Percentiles rank a stretch among this genome's conserved stretches.
Conservation (phyloP, 768 basidiomycete genomes). For the Suillus lakei region DNA sequence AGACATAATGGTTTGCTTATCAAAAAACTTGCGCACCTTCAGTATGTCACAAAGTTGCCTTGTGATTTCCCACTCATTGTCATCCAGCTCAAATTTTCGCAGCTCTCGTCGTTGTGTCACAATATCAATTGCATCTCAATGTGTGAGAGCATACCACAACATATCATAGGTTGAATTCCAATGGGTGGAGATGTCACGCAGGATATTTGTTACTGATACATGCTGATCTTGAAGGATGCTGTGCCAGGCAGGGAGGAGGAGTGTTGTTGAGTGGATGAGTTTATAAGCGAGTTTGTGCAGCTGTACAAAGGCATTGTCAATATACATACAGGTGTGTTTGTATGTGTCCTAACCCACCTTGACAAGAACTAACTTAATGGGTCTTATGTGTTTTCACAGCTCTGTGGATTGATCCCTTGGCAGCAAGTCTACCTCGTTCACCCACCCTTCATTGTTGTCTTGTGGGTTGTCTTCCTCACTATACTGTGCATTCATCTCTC, state of each 20-base stretch:
- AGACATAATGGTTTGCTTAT: not conserved
- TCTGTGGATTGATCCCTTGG: slow-evolving; percentile 14
- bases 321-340: slow-evolving; percentile 1
- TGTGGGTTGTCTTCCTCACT: not conserved
- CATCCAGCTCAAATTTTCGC: slow-evolving; percentile 15
- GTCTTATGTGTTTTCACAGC: slow-evolving; percentile 19
- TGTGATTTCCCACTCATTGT: slow-evolving; percentile 27
- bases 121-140: slow-evolving; percentile 23
- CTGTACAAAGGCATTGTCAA: not conserved
- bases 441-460: slow-evolving; percentile 21
- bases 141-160: slow-evolving; percentile 22
- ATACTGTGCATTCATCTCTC: not conserved
- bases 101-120: slow-evolving; percentile 20
- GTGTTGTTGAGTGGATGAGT: slow-evolving; percentile 24
- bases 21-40: slow-evolving; percentile 15
- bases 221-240: slow-evolving; percentile 12
- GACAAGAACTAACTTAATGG: slow-evolving; percentile 17
- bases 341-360: slow-evolving; percentile 15
- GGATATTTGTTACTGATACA: slow-evolving; percentile 11
- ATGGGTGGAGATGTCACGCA: slow-evolving; percentile 17
- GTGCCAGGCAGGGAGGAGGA: slow-evolving; percentile 29
- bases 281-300: slow-evolving; percentile 17
- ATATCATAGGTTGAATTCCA: slow-evolving; percentile 27
- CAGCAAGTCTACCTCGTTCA: slow-evolving; percentile 19
- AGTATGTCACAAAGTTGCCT: slow-evolving; percentile 23